Evolutionary conservation across 352 stramenopile genomes (phyloP), one percentile per base, ranked within the genome.

Genomic region (Pythium monospermum): DNA sequence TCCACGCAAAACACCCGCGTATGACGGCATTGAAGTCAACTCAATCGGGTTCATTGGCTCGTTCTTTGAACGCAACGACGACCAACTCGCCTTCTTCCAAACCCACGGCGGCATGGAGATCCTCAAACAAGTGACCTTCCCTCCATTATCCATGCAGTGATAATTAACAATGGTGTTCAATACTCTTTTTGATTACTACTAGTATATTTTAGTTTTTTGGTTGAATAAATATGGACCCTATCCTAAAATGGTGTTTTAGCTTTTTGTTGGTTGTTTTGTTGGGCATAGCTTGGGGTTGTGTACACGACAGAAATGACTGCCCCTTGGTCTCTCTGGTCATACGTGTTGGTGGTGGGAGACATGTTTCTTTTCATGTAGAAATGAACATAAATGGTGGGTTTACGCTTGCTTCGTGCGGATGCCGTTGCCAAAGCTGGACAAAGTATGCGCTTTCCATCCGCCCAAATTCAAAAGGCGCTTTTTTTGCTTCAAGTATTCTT

Each of bases 21-120:
- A 73, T 33, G 65, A 77, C 3, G 71, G 72, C 59, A 89, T 92
- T 46, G 82, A 92, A 58, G 79, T 92, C 38, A 91, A 92, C 59
- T 87, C 76, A 11, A 90, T 92, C 45, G 82, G 79, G 55, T 91
- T 91, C 50, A 84, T 85, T 32, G 82, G 82, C 4, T 91, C 76
- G 12, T 91, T 88, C 53, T 87, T 89, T 49, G 75, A 84, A 38
- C 73, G 71, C 46, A 76, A 74, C 47, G 53, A 76, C 16, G 69
- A 78, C 26, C 82, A 91, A 59, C 64, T 73, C 45, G 66, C 61
- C 37, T 68, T 78, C 48, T 75, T 91, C 42, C 33, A 76, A 39
- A 45, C 57, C n/a, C 53, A 76, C 31, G 71, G 78, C 6, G 70
- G 66, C 1, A 76, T 89, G 65, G 64, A 71, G 35, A 56, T 93